Evolutionary conservation across 176 grass and related monocot species (phyloP).

Genomic region (Bothriochloa decipiens): DNA sequence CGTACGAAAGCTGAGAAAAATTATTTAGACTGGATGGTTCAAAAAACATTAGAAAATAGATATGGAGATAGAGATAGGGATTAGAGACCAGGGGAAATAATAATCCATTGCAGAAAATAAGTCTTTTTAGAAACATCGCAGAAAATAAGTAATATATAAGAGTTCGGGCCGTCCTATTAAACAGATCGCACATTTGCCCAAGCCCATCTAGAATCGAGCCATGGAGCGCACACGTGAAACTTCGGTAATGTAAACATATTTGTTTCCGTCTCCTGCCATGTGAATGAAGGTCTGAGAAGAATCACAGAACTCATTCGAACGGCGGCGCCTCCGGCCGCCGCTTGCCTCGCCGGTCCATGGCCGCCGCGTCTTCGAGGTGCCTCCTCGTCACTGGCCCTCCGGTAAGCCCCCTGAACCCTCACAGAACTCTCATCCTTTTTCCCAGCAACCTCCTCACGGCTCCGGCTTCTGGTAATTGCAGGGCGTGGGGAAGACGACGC

Average conservation of each 20-base stretch:
- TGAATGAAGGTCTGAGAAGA: neutral
- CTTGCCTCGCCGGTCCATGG: constrained; percentile 33
- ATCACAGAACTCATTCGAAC: neutral
- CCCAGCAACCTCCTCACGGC: constrained; percentile 12
- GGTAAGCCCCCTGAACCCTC: constrained; percentile 38
- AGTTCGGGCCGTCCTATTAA: neutral
- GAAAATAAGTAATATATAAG: neutral
- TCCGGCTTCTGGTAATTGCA: constrained; percentile 23
- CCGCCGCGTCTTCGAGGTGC: constrained; percentile 59
- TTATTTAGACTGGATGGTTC: neutral
- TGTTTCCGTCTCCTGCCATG: neutral
- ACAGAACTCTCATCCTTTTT: neutral
- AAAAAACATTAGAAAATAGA: neutral
- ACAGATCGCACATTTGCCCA: neutral
- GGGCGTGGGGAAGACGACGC: constrained; percentile 92
- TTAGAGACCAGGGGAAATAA: neutral
- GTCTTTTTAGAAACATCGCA: no score
- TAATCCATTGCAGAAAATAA: neutral
- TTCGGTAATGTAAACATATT: neutral
- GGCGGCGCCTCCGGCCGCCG: constrained; percentile 3
- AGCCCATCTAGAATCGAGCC: neutral
- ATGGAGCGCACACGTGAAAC: neutral
- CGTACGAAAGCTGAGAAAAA: no score
- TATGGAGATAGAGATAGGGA: no score
- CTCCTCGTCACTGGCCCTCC: constrained; percentile 85